phyloP scores from a whole-genome alignment of 768 basidiomycete genomes.

The Hemileccinum impolitum region DNA sequence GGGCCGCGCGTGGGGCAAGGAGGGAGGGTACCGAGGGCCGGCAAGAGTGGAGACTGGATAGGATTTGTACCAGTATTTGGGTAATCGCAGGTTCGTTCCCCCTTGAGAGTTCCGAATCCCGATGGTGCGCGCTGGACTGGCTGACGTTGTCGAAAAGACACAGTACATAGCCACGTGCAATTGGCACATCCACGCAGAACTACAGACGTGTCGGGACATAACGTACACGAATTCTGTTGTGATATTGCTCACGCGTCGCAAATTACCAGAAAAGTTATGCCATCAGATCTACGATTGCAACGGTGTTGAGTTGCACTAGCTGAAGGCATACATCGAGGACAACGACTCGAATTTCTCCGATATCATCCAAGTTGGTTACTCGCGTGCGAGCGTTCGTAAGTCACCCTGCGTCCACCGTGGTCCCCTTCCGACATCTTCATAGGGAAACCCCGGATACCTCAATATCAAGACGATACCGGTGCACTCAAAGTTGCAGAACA shows the following conservation, averaged over 20 bases:
- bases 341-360: constrained; percentile 86
- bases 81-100: constrained; percentile 85
- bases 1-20: constrained; percentile 64
- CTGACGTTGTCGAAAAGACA: constrained; percentile 32
- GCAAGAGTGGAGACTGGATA: constrained; percentile 70
- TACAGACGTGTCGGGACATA: constrained; percentile 91
- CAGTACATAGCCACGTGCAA: constrained; percentile 95
- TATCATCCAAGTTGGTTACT: constrained; percentile 96
- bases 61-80: constrained; percentile 91
- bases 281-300: constrained; percentile 95
- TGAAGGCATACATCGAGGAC: constrained; percentile 84
- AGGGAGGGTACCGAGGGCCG: constrained; percentile 73
- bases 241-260: not conserved
- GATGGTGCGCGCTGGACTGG: too few relatives aligned
- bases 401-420: too few relatives aligned
- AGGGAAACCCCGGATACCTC: constrained; percentile 87
- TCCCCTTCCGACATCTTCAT: too few relatives aligned
- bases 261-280: constrained; percentile 75
- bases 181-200: constrained; percentile 87
- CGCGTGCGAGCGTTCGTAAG: constrained; percentile 75
- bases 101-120: too few relatives aligned
- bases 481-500: constrained; percentile 81
- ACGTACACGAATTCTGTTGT: constrained; percentile 54
- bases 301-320: constrained; percentile 87
- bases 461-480: constrained; percentile 97